phyloP scores from a whole-genome alignment of 169 alveolate species.

The Plasmodium inui region DNA sequence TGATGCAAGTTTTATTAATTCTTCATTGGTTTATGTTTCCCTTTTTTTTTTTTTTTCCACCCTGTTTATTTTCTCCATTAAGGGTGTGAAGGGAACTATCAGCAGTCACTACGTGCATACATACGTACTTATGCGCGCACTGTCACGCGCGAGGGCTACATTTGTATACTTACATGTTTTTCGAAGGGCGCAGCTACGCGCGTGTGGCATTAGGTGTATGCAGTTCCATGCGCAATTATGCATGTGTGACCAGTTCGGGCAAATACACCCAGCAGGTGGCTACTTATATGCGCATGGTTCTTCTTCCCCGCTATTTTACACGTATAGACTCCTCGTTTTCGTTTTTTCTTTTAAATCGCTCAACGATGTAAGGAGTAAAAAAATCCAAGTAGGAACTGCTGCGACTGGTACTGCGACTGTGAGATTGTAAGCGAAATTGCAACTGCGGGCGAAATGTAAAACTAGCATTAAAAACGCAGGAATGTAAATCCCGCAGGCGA shows the following conservation, averaged over 20 bases:
- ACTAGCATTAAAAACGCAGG: neutral
- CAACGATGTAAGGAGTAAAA: neutral
- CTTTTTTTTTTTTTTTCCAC: conserved; percentile 7
- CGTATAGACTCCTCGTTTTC: conserved; percentile 20
- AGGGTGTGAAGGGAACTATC: neutral
- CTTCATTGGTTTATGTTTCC: neutral
- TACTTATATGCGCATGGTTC: conserved; percentile 14
- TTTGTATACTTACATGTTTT: neutral
- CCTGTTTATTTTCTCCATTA: conserved; percentile 15
- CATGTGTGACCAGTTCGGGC: neutral
- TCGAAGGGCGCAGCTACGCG: neutral
- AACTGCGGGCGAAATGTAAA: neutral
- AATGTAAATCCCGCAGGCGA: conserved; percentile 16
- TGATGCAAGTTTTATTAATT: neutral
- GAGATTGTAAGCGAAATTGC: neutral
- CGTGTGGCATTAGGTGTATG: neutral
- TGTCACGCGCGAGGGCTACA: neutral
- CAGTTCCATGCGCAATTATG: conserved; percentile 2
- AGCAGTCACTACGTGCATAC: neutral
- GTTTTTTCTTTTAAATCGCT: conserved; percentile 4
- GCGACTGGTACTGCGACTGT: neutral
- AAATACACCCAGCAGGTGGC: neutral
- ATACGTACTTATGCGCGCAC: conserved; percentile 3
- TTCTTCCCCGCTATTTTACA: neutral
- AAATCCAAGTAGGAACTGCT: neutral